A percentile compares a stretch with the other conserved stretches of the same genome.
phyloP scores from a whole-genome alignment of 768 basidiomycete species.

The Leucogyrophana mollusca region DNA sequence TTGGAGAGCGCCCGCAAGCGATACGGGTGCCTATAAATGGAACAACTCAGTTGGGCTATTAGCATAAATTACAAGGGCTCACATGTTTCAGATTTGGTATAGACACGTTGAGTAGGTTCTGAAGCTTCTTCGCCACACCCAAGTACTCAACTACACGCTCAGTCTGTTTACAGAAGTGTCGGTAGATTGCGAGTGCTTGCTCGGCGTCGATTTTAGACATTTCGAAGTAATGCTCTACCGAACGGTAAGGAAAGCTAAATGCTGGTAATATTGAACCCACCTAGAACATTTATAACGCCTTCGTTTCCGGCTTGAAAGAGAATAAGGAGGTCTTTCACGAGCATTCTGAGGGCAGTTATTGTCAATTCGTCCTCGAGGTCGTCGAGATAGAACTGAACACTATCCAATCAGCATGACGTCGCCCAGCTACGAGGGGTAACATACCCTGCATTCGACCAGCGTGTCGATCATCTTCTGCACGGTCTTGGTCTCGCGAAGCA shows the following conservation, averaged over 20 bases:
- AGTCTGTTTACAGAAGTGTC: slow-evolving; percentile 91
- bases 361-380: slow-evolving; percentile 91
- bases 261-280: slow-evolving; percentile 41
- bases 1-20: slow-evolving; percentile 88
- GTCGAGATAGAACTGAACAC: slow-evolving; percentile 83
- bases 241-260: slow-evolving; percentile 22
- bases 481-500: slow-evolving; percentile 86
- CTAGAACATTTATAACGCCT: slow-evolving; percentile 82
- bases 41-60: not conserved
- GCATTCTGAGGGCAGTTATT: slow-evolving; percentile 84
- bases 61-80: slow-evolving; percentile 26
- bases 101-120: slow-evolving; percentile 90
- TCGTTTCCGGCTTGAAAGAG: slow-evolving; percentile 97
- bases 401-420: no score
- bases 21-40: slow-evolving; percentile 82
- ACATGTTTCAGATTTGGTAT: slow-evolving; percentile 94
- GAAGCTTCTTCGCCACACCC: slow-evolving; percentile 87
- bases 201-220: slow-evolving; percentile 94
- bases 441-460: slow-evolving; percentile 82
- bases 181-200: slow-evolving; percentile 84
- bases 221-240: slow-evolving; percentile 90
- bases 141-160: slow-evolving; percentile 92
- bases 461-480: slow-evolving; percentile 91
- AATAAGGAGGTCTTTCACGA: slow-evolving; percentile 94
- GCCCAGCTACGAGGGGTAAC: slow-evolving; percentile 35